phyloP scores from a whole-genome alignment of 2,329 filamentous ascomycete species.

The Phyllosticta ampelicida region DNA sequence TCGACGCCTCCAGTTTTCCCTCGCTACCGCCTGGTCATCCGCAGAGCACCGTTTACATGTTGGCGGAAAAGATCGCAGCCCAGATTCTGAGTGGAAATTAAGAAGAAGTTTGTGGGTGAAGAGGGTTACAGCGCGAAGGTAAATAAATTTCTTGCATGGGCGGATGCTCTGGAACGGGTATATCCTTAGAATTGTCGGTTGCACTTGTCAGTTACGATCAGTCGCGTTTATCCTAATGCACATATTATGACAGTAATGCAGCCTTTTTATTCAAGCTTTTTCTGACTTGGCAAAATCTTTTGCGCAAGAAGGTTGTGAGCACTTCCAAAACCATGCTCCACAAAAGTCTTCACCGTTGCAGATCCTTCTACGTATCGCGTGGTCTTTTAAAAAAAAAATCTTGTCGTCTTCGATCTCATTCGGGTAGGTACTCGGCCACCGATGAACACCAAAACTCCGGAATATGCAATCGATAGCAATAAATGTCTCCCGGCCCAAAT shows the following conservation, averaged over 20 bases:
- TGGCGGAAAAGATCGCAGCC: constrained; percentile 12
- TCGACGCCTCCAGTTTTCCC: constrained; percentile 20
- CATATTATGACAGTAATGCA: neutral
- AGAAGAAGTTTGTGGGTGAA: neutral
- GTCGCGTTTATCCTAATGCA: neutral
- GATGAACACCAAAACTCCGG: neutral
- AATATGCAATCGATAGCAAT: neutral
- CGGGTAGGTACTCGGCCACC: neutral
- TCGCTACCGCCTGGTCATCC: constrained; percentile 22
- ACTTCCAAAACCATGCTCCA: neutral
- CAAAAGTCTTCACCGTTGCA: neutral
- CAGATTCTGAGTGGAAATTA: constrained; percentile 3
- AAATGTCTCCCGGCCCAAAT: neutral
- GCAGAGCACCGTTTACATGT: constrained; percentile 14
- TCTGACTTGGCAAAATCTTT: neutral
- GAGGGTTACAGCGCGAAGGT: neutral
- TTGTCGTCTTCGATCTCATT: neutral
- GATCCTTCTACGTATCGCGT: neutral
- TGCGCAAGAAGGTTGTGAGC: neutral
- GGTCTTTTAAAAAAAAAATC: neutral
- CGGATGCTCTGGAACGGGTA: neutral
- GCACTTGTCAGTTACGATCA: neutral
- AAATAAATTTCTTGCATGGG: neutral
- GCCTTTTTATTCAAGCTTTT: neutral
- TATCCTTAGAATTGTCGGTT: neutral